Percentiles rank a stretch among this genome's conserved stretches.
Conservation (phyloP, 1,284 basidiomycete genomes). For the Melanopsichium pennsylvanicum region DNA sequence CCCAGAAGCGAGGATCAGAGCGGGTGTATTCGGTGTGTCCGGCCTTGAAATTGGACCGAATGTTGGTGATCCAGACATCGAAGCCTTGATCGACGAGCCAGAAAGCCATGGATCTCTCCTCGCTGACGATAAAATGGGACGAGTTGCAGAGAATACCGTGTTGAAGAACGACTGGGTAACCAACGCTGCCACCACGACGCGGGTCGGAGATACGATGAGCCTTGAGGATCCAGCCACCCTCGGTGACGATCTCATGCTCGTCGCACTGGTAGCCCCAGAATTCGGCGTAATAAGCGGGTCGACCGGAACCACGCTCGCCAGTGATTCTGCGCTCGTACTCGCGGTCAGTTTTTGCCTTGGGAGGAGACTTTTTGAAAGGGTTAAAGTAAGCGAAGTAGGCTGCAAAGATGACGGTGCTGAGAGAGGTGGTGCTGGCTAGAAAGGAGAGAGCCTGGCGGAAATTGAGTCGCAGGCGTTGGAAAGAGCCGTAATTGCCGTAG, state of each 20-base stretch:
- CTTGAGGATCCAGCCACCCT: constrained; percentile 64
- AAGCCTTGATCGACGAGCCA: constrained; percentile 66
- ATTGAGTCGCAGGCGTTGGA: constrained; percentile 50
- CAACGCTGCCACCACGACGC: constrained; percentile 54
- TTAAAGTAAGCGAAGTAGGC: constrained; percentile 60
- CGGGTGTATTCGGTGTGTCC: constrained; percentile 61
- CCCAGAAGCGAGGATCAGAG: constrained; percentile 65
- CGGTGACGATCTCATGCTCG: constrained; percentile 62
- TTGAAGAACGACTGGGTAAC: constrained; percentile 64
- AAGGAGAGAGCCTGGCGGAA: constrained; percentile 59
- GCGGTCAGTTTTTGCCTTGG: constrained; percentile 55
- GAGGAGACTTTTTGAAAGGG: constrained; percentile 57
- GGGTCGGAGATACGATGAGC: constrained; percentile 64
- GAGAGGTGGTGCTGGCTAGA: constrained; percentile 31
- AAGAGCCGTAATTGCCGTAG: constrained; percentile 54
- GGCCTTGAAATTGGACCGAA: constrained; percentile 62
- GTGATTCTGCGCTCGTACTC: constrained; percentile 65
- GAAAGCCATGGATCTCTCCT: constrained; percentile 64
- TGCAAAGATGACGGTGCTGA: constrained; percentile 46
- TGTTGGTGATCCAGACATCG: constrained; percentile 65
- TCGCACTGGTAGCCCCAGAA: constrained; percentile 67
- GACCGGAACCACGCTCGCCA: constrained; percentile 59
- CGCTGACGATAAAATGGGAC: constrained; percentile 60
- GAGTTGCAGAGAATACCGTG: constrained; percentile 65
- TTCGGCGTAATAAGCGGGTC: constrained; percentile 62